Conservation (phyloP, 345 rosid species). For the Adansonia digitata region DNA sequence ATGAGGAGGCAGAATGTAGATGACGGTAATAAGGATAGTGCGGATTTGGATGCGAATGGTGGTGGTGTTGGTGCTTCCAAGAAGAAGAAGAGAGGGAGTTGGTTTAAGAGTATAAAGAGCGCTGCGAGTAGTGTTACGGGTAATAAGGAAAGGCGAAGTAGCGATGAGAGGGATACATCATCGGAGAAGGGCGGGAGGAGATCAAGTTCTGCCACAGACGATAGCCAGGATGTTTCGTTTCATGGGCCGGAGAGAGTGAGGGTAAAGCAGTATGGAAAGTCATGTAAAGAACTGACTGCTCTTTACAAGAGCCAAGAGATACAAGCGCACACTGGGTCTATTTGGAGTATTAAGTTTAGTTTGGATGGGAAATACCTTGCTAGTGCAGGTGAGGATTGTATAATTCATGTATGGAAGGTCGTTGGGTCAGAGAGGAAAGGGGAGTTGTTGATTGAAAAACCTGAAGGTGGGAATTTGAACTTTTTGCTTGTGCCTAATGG, state of each 20-base stretch:
- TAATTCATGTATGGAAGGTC: slow-evolving; percentile 86
- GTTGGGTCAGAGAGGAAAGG: slow-evolving; percentile 72
- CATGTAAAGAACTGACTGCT: slow-evolving; percentile 76
- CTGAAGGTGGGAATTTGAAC: slow-evolving; percentile 57
- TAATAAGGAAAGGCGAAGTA: slow-evolving; percentile 73
- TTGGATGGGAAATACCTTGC: slow-evolving; percentile 93
- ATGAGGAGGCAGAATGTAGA: slow-evolving; percentile 95
- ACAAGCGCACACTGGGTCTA: slow-evolving; percentile 87
- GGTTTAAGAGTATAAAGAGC: slow-evolving; percentile 72
- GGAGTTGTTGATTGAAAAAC: slow-evolving; percentile 73
- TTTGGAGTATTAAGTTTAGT: slow-evolving; percentile 95
- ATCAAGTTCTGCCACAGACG: slow-evolving; percentile 95
- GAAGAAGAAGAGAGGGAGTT: slow-evolving; percentile 78
- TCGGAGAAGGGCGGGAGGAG: slow-evolving; percentile 91
- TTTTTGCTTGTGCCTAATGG: slow-evolving; percentile 56
- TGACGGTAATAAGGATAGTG: slow-evolving; percentile 46
- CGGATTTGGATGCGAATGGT: slow-evolving; percentile 35
- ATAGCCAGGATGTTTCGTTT: slow-evolving; percentile 79
- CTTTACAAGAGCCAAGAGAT: slow-evolving; percentile 86
- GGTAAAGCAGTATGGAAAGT: slow-evolving; percentile 80
- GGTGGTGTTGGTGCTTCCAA: slow-evolving; percentile 34
- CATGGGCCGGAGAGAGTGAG: slow-evolving; percentile 85
- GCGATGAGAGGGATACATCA: slow-evolving; percentile 83
- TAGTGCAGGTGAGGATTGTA: slow-evolving; percentile 93
- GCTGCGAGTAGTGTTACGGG: slow-evolving; percentile 65